phyloP scores from a whole-genome alignment of 345 rosid genomes.

The Sisymbrium irio region DNA sequence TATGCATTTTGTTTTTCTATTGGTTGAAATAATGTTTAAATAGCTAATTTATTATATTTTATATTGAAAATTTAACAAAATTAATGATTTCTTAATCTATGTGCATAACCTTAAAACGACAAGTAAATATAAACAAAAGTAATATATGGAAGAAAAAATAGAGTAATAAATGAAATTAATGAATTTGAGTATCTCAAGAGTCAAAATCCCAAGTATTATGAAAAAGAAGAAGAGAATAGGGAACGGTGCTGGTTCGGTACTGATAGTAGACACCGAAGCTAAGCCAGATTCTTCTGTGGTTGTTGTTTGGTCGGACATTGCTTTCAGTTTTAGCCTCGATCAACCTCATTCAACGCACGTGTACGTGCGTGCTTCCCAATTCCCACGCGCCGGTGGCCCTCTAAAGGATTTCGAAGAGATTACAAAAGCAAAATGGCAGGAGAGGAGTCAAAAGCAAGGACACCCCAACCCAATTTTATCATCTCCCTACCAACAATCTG shows the following conservation, averaged over 20 bases:
- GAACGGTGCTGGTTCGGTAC: slow-evolving; percentile 15
- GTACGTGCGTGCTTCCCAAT: neutral
- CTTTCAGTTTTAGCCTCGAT: slow-evolving; percentile 13
- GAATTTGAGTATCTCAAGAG: neutral
- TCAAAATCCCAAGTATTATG: neutral
- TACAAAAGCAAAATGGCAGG: slow-evolving; percentile 29
- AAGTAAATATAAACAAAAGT: too few relatives aligned
- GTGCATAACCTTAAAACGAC: too few relatives aligned
- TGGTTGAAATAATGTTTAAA: too few relatives aligned
- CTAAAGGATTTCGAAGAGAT: neutral
- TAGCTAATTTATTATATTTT: too few relatives aligned
- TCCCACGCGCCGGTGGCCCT: slow-evolving; percentile 26
- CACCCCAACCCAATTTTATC: neutral
- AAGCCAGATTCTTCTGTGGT: slow-evolving; percentile 15
- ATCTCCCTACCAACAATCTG: neutral
- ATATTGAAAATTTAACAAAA: too few relatives aligned
- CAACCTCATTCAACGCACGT: neutral
- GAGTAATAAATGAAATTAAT: neutral
- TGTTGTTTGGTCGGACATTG: slow-evolving; percentile 23
- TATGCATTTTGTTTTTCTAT: too few relatives aligned
- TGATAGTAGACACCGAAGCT: slow-evolving; percentile 5
- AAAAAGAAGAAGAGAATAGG: neutral
- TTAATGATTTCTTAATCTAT: too few relatives aligned
- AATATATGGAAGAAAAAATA: neutral
- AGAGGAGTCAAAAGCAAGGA: too few relatives aligned